Conservation (phyloP, 208 protist genomes). For the Crithidia thermophila region DNA sequence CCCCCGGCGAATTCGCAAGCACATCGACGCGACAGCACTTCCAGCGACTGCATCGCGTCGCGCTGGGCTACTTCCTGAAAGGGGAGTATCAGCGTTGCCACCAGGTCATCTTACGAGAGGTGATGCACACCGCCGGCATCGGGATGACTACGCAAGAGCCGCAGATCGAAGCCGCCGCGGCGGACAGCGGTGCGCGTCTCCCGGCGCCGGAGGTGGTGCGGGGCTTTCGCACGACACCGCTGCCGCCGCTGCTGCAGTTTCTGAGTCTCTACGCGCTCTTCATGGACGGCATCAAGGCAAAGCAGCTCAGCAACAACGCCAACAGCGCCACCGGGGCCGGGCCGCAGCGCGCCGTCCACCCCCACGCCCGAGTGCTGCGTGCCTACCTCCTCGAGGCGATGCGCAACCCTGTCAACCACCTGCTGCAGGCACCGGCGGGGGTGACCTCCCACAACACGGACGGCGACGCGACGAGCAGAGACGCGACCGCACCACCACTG, state of each 20-base stretch:
- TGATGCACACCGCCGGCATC: constrained; percentile 39
- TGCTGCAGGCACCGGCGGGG: not conserved
- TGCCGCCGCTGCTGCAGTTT: constrained; percentile 66
- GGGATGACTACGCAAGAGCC: not conserved
- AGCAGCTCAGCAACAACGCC: constrained; percentile 33
- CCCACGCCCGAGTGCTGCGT: constrained; percentile 69
- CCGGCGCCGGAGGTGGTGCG: constrained; percentile 18
- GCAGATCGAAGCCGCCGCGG: not conserved
- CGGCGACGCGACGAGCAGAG: not conserved
- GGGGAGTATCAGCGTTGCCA: constrained; percentile 83
- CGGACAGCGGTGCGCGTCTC: not conserved
- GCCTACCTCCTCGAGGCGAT: constrained; percentile 64
- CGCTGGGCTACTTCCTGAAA: constrained; percentile 56
- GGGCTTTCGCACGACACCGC: constrained; percentile 30
- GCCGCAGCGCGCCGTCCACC: constrained; percentile 55
- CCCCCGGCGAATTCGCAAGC: not conserved
- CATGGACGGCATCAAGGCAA: constrained; percentile 72
- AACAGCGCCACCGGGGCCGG: constrained; percentile 27
- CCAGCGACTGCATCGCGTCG: constrained; percentile 56
- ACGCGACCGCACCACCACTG: too few species aligned
- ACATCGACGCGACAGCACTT: constrained; percentile 7
- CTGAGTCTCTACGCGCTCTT: constrained; percentile 81
- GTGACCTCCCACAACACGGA: too few species aligned
- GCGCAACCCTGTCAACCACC: constrained; percentile 36
- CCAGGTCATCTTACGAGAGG: constrained; percentile 42